Conservation (phyloP, 2,329 filamentous ascomycete species). For the Byssoonygena ceratinophila region DNA sequence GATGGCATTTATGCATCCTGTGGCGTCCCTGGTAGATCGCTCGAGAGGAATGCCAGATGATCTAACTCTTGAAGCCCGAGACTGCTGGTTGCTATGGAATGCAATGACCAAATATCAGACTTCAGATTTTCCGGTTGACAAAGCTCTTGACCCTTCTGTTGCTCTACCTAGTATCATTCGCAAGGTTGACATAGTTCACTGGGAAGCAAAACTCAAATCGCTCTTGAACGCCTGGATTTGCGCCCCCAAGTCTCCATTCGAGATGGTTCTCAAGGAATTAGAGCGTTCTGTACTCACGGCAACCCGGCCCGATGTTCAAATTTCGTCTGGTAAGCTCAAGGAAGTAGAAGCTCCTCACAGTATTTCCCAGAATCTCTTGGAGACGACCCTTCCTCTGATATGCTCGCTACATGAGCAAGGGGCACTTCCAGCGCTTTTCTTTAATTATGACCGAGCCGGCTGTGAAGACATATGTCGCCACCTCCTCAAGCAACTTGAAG, state of each 20-base stretch:
- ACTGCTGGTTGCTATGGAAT: conserved; percentile 57
- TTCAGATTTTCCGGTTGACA: conserved; percentile 40
- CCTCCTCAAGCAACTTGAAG: conserved; percentile 45
- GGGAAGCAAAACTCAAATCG: conserved; percentile 53
- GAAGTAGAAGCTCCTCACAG: neutral
- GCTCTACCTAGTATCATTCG: conserved; percentile 46
- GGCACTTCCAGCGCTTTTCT: conserved; percentile 62
- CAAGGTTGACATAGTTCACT: conserved; percentile 56
- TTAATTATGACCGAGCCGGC: conserved; percentile 59
- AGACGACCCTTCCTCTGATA: conserved; percentile 48
- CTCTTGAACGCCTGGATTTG: conserved; percentile 52
- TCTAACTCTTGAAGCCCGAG: conserved; percentile 57
- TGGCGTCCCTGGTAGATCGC: conserved; percentile 52
- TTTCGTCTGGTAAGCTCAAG: conserved; percentile 15
- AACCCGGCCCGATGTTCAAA: conserved; percentile 11
- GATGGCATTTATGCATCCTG: conserved; percentile 56
- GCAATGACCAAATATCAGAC: conserved; percentile 52
- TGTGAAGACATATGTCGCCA: conserved; percentile 51
- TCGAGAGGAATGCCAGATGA: conserved; percentile 56
- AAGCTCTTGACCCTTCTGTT: conserved; percentile 41
- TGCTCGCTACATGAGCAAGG: conserved; percentile 51
- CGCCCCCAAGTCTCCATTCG: conserved; percentile 44
- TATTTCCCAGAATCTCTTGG: neutral
- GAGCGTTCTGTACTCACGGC: conserved; percentile 17
- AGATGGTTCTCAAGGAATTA: conserved; percentile 43